Base-by-base conservation (phyloP, 257 asterid species). In the Nicotiana obtusifolia region DNA sequence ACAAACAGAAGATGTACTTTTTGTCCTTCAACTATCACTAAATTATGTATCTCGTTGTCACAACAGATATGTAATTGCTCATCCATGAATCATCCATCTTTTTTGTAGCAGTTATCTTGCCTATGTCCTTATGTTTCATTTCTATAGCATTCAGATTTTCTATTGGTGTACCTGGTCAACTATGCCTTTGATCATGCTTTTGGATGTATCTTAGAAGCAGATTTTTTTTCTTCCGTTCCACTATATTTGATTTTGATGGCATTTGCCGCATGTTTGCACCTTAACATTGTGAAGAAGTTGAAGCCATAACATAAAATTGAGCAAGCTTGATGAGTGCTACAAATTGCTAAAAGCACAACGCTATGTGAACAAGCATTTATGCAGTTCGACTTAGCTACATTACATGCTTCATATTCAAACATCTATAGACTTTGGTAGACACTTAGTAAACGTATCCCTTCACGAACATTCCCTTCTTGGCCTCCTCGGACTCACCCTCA, bases 401-500 rank as follows among this genome's bases (percentile, higher is more conserved):
- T 84, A 85, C 82, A 83, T 56, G 85, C 87, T 84, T 81, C 81
- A 82, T 64, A 37, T 61, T 22, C 62, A 78, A 83, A 67, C 37
- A 47, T 73, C 59, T 80, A 81, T 76, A 76, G 69, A 57, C 26
- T 47, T 84, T 16, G 66, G 20, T 61, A 30, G 13, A 56, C 62
- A 41, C 89, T 88, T 83, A 92, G 86, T 91, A 91, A 65, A 81
- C 84, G 83, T 92, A 91, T 30, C 92, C 92, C 83, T 92, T 89
- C 13, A 88, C 92, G 49, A 87, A 92, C 93, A 92, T 85, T 64
- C 91, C 97, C 77, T 92, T 59, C 90, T 89, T 92, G 76, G 97
- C 92, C 83, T 88, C 95, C 81, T 91, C 97, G 3, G 95, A 86
- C 83, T 92, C 97, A 57, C 93, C 93, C 80, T 89, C 93, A 4